Conservation (phyloP, 345 rosid genomes). For the Raphanus raphanistrum region DNA sequence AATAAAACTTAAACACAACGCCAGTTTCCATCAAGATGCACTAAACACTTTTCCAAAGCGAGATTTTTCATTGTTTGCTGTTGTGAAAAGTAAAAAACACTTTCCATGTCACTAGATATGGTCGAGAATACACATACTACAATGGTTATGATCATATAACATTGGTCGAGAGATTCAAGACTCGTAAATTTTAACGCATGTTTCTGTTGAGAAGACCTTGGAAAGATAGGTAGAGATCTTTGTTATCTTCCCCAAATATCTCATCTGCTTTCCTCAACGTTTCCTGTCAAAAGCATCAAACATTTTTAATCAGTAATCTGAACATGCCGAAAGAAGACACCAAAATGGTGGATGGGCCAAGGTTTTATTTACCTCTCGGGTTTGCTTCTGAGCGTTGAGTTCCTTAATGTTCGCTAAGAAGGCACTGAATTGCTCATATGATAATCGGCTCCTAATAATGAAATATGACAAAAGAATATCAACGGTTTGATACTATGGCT, state of each 20-base stretch:
- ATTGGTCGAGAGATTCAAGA: constrained; percentile 11
- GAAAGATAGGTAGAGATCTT: constrained; percentile 77
- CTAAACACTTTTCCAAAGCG: not conserved
- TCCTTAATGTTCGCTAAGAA: constrained; percentile 92
- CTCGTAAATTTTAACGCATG: constrained; percentile 38
- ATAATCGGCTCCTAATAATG: constrained; percentile 72
- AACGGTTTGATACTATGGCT: not conserved
- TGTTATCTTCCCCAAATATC: constrained; percentile 85
- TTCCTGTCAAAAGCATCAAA: constrained; percentile 55
- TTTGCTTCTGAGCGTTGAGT: constrained; percentile 91
- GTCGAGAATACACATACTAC: constrained; percentile 22
- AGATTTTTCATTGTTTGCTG: not conserved
- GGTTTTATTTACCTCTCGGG: constrained; percentile 63
- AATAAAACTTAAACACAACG: not conserved
- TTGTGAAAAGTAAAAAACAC: not conserved
- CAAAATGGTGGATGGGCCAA: not conserved
- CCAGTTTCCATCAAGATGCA: not conserved
- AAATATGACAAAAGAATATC: not conserved
- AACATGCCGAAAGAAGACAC: not conserved
- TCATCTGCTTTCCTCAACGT: constrained; percentile 92
- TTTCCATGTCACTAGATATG: constrained; percentile 7
- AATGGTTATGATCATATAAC: constrained; percentile 11
- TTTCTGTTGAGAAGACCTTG: constrained; percentile 83
- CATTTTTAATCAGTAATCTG: not conserved
- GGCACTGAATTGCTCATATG: constrained; percentile 93